Evolutionary conservation across 1,139 yeast genomes (phyloP), one percentile per base, ranked within the genome.

Genomic region (Kluyveromyces sp.): DNA sequence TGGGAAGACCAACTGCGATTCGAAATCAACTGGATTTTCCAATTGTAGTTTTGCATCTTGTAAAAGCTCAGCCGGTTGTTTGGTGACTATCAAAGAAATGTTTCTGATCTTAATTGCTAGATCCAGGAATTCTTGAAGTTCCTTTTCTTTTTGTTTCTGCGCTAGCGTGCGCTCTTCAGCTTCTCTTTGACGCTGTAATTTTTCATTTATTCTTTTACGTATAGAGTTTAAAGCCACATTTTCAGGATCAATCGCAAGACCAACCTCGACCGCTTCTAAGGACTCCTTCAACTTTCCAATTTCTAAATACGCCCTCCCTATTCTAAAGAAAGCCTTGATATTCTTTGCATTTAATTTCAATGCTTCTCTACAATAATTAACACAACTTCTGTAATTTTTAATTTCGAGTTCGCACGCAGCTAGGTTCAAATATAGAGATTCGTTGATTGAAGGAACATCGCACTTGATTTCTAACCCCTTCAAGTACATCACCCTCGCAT

Each of bases 341-440:
- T 82, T 87, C 51, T 71, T 74, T 2, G 85, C 83, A 55, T 88
- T 90, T 2, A 78, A 58, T 41, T 70, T 64, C 50, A 94, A 67
- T 4, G 88, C 92, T 45, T 73, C 74, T 56, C 83, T 82, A 61
- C 96, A 87, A 64, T 92, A 97, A 52, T 83, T 87, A 53, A 92
- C 83, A 61, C 96, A 86, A 47, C 79, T 72, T 66, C 98, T 77
- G 64, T 80, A 92, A 65, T 94, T 94, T 57, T 81, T 82, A 53
- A 86, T 65, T 59, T 85, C 96, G 53, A 92, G 69, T 57, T 92
- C 87, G 65, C 97, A 87, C 1, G 96, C 97, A 2, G 97, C 96
- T 51, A 96, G 75, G 64, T 94, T 92, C 47, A 83, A 70, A 53
- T 74, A 79, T 44, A 92, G 72, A 0, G 92, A 79, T 2, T 79